Evolutionary conservation across 306 rosid genomes (phyloP).

Genomic region (Mimosa bimucronata): DNA sequence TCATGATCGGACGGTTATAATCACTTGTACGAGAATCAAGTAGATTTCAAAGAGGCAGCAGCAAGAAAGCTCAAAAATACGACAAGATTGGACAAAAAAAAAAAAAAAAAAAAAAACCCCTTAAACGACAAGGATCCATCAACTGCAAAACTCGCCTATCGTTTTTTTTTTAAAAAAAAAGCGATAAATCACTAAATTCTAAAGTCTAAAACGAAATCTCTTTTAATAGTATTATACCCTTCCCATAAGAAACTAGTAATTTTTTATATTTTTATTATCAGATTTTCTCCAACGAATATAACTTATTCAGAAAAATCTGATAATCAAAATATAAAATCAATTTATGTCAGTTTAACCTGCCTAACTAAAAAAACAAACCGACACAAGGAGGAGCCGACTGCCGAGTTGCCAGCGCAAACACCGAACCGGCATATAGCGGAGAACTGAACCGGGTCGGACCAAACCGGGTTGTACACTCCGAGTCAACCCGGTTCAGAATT

Average conservation of each 20-base stretch:
- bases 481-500: constrained; percentile 6
- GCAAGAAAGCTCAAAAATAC: not conserved
- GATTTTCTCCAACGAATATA: not conserved
- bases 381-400: too few species aligned
- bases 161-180: too few species aligned
- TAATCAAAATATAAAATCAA: not conserved
- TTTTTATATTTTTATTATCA: not conserved
- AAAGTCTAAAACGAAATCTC: not conserved
- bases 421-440: too few species aligned
- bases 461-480: too few species aligned
- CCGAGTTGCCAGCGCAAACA: too few species aligned
- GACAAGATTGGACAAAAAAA: not conserved
- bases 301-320: not conserved
- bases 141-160: not conserved
- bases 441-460: too few species aligned
- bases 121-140: not conserved
- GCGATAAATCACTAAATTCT: not conserved
- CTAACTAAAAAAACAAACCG: too few species aligned
- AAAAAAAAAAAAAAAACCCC: not conserved
- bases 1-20: not conserved
- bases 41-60: not conserved
- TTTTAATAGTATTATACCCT: not conserved
- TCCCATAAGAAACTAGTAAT: not conserved
- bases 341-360: not conserved
- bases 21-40: not conserved